phyloP scores from a whole-genome alignment of 768 basidiomycete species.

The Harrya chromipes region DNA sequence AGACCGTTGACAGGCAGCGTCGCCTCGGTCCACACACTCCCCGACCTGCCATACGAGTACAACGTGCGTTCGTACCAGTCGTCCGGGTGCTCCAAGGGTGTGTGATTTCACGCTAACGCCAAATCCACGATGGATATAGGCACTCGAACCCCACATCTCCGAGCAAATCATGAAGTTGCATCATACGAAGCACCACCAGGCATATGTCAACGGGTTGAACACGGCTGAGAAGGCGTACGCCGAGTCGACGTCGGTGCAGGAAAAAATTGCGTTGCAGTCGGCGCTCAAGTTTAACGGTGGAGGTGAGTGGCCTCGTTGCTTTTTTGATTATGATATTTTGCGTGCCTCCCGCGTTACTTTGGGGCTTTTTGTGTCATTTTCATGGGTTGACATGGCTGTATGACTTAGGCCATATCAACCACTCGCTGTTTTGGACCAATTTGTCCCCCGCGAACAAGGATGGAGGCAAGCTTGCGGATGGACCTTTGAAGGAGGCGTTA shows the following conservation, averaged over 20 bases:
- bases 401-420: conserved; percentile 81
- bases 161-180: conserved; percentile 93
- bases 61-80: conserved; percentile 46
- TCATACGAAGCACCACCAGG: conserved; percentile 88
- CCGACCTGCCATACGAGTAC: conserved; percentile 76
- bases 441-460: conserved; percentile 67
- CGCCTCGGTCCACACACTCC: conserved; percentile 66
- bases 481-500: conserved; percentile 73
- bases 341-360: not conserved
- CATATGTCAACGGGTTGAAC: conserved; percentile 94
- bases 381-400: not conserved
- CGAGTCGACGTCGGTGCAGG: conserved; percentile 61
- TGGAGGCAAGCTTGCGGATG: conserved; percentile 63
- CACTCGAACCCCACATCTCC: conserved; percentile 90
- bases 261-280: conserved; percentile 79
- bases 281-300: conserved; percentile 99
- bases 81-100: no score
- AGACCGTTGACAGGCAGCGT: conserved; percentile 33
- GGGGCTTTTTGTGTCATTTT: no score
- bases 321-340: not conserved
- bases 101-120: no score
- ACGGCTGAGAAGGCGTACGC: conserved; percentile 84
- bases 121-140: conserved; percentile 36
- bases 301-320: conserved; percentile 39
- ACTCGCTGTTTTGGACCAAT: conserved; percentile 97